Evolutionary conservation across 2,329 filamentous ascomycete species (phyloP).

Genomic region (Camptophora hylomeconis): DNA sequence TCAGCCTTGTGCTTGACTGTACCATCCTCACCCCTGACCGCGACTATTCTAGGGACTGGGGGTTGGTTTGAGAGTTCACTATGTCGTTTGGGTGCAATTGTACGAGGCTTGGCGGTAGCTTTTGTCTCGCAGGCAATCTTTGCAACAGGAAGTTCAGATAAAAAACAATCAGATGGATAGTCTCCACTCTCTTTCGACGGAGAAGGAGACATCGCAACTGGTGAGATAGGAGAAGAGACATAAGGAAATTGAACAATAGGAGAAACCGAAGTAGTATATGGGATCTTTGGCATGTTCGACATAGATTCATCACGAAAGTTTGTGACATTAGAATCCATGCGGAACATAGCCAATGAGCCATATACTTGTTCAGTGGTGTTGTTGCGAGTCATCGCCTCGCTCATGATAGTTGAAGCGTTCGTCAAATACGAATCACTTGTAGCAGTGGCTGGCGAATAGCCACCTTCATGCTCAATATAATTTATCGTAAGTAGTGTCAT

Average conservation of each 20-base stretch:
- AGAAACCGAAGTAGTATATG: constrained; percentile 17
- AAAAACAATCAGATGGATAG: too few relatives aligned
- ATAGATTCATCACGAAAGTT: constrained; percentile 20
- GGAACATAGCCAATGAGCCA: constrained; percentile 30
- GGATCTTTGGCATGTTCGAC: constrained; percentile 20
- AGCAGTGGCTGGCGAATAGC: constrained; percentile 13
- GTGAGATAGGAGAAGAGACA: constrained; percentile 23
- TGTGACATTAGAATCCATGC: constrained; percentile 26
- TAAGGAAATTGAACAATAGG: constrained; percentile 20
- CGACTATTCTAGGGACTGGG: constrained; percentile 36
- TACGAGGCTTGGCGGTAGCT: constrained; percentile 4
- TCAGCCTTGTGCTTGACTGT: constrained; percentile 41
- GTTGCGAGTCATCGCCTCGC: constrained; percentile 31
- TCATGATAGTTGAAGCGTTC: constrained; percentile 19
- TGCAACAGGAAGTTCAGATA: constrained; percentile 23
- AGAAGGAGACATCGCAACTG: constrained; percentile 22
- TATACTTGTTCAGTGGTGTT: constrained; percentile 32
- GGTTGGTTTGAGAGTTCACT: constrained; percentile 12
- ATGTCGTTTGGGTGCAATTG: constrained; percentile 9
- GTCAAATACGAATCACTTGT: constrained; percentile 19
- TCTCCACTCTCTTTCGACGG: too few relatives aligned
- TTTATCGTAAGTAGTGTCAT: constrained; percentile 15
- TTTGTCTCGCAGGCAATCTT: constrained; percentile 9
- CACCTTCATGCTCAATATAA: constrained; percentile 17
- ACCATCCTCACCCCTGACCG: constrained; percentile 39